These are phyloP conservation scores for Ascochyta clinopodiicola DNA, from an alignment of 2,329 filamentous ascomycete species.

Conservation along the genomic window DNA sequence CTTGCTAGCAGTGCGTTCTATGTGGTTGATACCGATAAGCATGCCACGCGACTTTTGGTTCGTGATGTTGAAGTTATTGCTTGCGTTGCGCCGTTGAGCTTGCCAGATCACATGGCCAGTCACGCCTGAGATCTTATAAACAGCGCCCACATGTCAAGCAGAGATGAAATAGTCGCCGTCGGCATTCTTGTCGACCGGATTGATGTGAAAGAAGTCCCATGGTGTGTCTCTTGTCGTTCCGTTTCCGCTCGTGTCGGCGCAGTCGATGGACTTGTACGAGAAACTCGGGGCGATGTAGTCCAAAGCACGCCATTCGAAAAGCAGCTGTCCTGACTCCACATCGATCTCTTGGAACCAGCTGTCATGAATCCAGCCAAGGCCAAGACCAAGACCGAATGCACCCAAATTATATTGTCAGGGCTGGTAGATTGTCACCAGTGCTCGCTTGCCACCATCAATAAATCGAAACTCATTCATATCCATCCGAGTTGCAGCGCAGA, in stretches of 20 bases:
- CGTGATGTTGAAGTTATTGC: conserved; percentile 21
- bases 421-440: conserved; percentile 44
- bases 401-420: conserved; percentile 47
- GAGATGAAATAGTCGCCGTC: conserved; percentile 37
- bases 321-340: conserved; percentile 44
- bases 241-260: conserved; percentile 11
- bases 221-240: conserved; percentile 13
- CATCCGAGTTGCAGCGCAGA: conserved; percentile 12
- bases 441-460: conserved; percentile 12
- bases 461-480: conserved; percentile 14
- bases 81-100: conserved; percentile 46
- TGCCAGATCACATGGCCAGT: conserved; percentile 40
- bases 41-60: conserved; percentile 43
- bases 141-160: conserved; percentile 34
- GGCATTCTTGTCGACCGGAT: conserved; percentile 50
- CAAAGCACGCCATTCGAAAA: conserved; percentile 48
- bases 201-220: conserved; percentile 52
- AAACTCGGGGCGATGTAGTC: conserved; percentile 28
- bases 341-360: conserved; percentile 53
- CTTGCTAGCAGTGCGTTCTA: conserved; percentile 41
- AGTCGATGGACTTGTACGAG: conserved; percentile 16
- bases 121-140: conserved; percentile 34
- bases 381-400: conserved; percentile 41
- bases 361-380: conserved; percentile 51
- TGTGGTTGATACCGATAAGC: conserved; percentile 51